phyloP scores from a whole-genome alignment of 148 eudicot species.

The Vaccinium darrowii region DNA sequence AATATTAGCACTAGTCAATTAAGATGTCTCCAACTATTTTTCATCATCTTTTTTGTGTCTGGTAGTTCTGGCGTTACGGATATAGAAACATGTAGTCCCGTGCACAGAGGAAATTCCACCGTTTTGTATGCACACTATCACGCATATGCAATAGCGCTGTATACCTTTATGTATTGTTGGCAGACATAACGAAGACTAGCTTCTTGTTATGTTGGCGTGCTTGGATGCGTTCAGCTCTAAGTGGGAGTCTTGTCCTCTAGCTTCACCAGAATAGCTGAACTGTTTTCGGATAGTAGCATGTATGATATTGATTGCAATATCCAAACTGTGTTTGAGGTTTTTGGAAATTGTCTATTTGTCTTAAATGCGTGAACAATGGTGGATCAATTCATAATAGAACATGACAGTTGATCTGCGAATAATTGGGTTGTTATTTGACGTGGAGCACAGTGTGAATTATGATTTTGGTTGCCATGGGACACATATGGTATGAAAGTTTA shows the following conservation, averaged over 20 bases:
- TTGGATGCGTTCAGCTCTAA: background rate
- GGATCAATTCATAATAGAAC: background rate
- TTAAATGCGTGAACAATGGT: background rate
- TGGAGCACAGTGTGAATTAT: background rate
- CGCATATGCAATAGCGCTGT: background rate
- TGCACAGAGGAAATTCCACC: background rate
- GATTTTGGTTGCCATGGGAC: background rate
- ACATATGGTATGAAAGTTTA: background rate
- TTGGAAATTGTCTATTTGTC: background rate
- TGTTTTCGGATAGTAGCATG: background rate
- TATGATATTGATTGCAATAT: background rate
- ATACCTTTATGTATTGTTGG: background rate
- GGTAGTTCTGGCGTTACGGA: background rate
- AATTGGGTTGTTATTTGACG: background rate
- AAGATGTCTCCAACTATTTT: background rate
- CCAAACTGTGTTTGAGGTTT: background rate
- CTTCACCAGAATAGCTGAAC: background rate
- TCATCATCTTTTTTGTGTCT: background rate
- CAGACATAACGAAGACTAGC: background rate
- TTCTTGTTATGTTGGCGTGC: background rate
- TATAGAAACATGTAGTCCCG: background rate
- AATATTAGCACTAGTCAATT: background rate
- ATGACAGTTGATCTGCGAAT: background rate
- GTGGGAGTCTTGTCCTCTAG: background rate
- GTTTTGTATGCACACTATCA: background rate